Evolutionary conservation across 768 basidiomycete genomes (phyloP).

Genomic region (Xanthoconium stramineum): DNA sequence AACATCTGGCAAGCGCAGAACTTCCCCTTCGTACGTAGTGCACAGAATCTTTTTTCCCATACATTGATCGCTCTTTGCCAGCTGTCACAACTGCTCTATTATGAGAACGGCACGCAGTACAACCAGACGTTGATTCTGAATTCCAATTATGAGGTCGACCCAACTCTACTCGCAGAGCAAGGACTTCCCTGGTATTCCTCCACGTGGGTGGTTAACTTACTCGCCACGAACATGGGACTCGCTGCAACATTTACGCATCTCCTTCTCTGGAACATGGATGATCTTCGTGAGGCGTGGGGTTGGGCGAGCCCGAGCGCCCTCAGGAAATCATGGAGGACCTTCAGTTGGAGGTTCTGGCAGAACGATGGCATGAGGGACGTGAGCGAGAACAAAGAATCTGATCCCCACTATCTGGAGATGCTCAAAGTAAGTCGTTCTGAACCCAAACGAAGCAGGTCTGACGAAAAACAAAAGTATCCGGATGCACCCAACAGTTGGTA

Average conservation of each 20-base stretch:
- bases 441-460: constrained; percentile 15
- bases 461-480: constrained; percentile 27
- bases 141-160: constrained; percentile 49
- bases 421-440: constrained; percentile 24
- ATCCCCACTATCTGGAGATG: constrained; percentile 57
- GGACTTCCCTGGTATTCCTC: constrained; percentile 32
- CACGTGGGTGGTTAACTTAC: constrained; percentile 21
- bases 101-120: constrained; percentile 51
- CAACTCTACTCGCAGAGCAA: constrained; percentile 5
- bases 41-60: background rate
- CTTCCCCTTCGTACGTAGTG: constrained; percentile 53
- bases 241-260: constrained; percentile 52
- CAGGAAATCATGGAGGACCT: constrained; percentile 23
- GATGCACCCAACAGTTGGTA: constrained; percentile 38
- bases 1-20: constrained; percentile 58
- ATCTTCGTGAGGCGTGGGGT: constrained; percentile 44
- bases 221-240: constrained; percentile 28
- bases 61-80: constrained; percentile 9
- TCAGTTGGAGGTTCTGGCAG: constrained; percentile 39
- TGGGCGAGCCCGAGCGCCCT: constrained; percentile 37
- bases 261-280: constrained; percentile 49
- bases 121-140: constrained; percentile 54
- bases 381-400: constrained; percentile 40
- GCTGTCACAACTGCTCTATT: constrained; percentile 50
- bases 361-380: constrained; percentile 19